phyloP scores from a whole-genome alignment of 2,329 filamentous ascomycete species.

The Apiospora sp. region DNA sequence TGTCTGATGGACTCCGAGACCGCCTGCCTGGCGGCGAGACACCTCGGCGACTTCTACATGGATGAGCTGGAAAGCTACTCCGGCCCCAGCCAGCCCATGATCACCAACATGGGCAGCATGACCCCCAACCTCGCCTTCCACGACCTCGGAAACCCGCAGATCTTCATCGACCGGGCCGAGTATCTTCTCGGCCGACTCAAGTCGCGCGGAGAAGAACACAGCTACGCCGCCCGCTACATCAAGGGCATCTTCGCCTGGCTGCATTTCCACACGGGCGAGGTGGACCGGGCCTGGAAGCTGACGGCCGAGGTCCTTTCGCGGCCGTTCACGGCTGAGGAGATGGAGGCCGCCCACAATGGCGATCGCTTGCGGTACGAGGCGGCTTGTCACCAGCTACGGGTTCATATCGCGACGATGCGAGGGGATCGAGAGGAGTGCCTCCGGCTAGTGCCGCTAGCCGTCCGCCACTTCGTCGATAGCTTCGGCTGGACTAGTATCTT shows the following conservation, averaged over 20 bases:
- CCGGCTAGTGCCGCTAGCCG: background rate
- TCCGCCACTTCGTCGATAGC: background rate
- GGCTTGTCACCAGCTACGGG: background rate
- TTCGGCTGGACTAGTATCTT: conserved; percentile 18
- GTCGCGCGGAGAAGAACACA: background rate
- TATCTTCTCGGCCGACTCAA: background rate
- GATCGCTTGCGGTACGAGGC: background rate
- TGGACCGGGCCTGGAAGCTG: conserved; percentile 7
- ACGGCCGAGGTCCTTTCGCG: background rate
- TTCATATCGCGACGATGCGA: background rate
- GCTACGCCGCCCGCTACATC: background rate
- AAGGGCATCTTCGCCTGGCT: conserved; percentile 12
- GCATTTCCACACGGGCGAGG: conserved; percentile 1
- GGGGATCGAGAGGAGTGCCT: background rate
- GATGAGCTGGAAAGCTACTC: conserved; percentile 4
- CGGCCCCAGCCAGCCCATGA: background rate
- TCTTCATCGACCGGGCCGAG: conserved; percentile 3
- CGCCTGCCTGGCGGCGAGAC: background rate
- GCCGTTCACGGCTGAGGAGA: background rate
- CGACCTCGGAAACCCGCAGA: background rate
- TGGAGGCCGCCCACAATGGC: background rate
- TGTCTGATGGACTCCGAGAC: background rate
- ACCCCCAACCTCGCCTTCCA: background rate
- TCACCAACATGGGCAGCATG: conserved; percentile 17
- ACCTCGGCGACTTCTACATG: conserved; percentile 12